These are phyloP conservation scores for Diplodia mutila DNA, from an alignment of 2,329 filamentous ascomycete genomes.

Conservation along the genomic window DNA sequence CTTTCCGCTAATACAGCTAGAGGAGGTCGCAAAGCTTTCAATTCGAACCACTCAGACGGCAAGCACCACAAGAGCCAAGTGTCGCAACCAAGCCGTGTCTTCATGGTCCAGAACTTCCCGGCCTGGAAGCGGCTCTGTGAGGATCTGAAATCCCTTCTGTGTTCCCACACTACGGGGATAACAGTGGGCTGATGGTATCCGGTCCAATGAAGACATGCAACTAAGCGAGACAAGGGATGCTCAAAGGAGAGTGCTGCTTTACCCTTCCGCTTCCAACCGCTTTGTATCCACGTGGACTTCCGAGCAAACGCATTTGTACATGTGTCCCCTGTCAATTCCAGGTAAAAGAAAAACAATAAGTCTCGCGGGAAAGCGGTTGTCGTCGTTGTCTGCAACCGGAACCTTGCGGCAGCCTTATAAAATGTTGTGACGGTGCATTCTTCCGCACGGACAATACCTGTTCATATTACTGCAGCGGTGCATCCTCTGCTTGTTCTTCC, in stretches of 20 bases:
- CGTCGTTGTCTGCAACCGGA: neutral
- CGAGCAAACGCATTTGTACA: neutral
- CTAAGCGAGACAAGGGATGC: slow-evolving; percentile 14
- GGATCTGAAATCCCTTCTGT: neutral
- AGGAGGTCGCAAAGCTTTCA: neutral
- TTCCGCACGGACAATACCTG: neutral
- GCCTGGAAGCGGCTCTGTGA: neutral
- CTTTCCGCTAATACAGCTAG: neutral
- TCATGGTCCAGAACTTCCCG: neutral
- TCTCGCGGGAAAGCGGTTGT: neutral
- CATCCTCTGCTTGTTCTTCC: neutral
- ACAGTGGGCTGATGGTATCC: neutral
- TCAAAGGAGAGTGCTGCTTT: neutral
- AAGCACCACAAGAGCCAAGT: neutral
- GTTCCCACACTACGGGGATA: neutral
- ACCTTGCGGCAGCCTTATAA: neutral
- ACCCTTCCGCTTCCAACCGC: neutral
- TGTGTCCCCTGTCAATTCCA: neutral
- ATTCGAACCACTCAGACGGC: neutral
- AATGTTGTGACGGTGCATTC: slow-evolving; percentile 4
- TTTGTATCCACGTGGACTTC: neutral
- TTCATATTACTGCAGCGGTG: neutral
- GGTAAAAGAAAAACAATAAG: neutral
- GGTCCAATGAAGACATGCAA: neutral
- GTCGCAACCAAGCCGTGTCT: neutral